A percentile compares a stretch with the other conserved stretches of the same genome.
Conservation (phyloP, 2,329 filamentous ascomycete species). For the Fusarium decemcellulare region DNA sequence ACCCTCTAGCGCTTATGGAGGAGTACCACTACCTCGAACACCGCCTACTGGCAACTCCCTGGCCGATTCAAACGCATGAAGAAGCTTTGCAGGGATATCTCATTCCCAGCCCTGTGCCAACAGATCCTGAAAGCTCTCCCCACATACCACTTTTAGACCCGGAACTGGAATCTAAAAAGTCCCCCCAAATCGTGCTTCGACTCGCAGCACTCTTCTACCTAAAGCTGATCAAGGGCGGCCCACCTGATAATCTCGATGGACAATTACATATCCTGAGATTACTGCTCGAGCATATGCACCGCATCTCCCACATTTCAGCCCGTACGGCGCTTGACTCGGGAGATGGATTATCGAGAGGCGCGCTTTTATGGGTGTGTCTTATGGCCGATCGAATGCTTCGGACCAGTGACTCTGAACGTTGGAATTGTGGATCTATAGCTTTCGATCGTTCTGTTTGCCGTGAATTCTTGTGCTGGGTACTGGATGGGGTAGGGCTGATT, state of each 20-base stretch:
- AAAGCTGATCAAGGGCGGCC: neutral
- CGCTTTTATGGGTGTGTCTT: constrained; percentile 11
- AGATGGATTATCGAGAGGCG: neutral
- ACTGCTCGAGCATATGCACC: neutral
- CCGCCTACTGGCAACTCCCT: neutral
- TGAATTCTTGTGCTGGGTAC: constrained; percentile 1
- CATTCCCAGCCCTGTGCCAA: rapidly evolving
- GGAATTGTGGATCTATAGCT: neutral
- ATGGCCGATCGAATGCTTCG: neutral
- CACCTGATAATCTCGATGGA: neutral
- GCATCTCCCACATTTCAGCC: neutral
- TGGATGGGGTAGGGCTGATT: neutral
- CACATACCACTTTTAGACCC: neutral
- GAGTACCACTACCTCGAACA: constrained; percentile 9
- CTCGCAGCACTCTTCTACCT: constrained; percentile 8
- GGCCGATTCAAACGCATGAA: neutral
- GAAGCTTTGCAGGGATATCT: neutral
- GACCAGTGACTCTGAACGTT: neutral
- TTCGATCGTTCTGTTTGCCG: neutral
- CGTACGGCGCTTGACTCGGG: neutral
- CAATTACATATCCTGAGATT: neutral
- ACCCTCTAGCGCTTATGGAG: constrained; percentile 8
- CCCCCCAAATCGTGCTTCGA: neutral
- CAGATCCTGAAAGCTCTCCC: neutral
- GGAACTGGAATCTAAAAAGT: neutral